These are phyloP conservation scores for Gossypium trilobum DNA, from an alignment of 441 rosid genomes.

Conservation along the genomic window DNA sequence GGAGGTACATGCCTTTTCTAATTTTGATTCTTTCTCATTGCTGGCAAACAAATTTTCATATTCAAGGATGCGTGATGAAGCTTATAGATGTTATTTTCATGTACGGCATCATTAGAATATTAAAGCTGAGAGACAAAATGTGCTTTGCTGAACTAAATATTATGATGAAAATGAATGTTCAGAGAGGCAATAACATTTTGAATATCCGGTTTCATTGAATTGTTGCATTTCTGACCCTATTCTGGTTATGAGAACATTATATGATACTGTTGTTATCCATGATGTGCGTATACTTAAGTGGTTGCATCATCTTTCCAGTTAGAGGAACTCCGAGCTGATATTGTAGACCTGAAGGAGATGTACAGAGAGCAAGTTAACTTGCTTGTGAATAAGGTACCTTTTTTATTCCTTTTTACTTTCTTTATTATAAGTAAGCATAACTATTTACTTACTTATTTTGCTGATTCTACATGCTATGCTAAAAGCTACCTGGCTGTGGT, in stretches of 20 bases:
- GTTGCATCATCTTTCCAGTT: constrained; percentile 37
- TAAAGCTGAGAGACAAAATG: background rate
- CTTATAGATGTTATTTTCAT: background rate
- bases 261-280: background rate
- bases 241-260: background rate
- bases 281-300: background rate
- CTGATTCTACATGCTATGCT: background rate
- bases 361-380: constrained; percentile 97
- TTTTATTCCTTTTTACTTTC: background rate
- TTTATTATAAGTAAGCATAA: background rate
- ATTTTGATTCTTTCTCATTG: constrained; percentile 6
- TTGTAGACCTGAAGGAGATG: constrained; percentile 95
- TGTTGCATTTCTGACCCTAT: background rate
- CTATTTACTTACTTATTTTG: background rate
- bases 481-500: background rate
- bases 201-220: background rate
- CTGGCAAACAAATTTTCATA: background rate
- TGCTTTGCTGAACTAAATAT: background rate
- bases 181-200: background rate
- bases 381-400: constrained; percentile 81
- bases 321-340: constrained; percentile 96
- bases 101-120: background rate
- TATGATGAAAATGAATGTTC: background rate
- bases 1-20: constrained; percentile 45
- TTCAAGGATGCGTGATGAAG: background rate